These are phyloP conservation scores for Thermoascus crustaceus DNA, from an alignment of 2,329 filamentous ascomycete species.

Conservation along the genomic window DNA sequence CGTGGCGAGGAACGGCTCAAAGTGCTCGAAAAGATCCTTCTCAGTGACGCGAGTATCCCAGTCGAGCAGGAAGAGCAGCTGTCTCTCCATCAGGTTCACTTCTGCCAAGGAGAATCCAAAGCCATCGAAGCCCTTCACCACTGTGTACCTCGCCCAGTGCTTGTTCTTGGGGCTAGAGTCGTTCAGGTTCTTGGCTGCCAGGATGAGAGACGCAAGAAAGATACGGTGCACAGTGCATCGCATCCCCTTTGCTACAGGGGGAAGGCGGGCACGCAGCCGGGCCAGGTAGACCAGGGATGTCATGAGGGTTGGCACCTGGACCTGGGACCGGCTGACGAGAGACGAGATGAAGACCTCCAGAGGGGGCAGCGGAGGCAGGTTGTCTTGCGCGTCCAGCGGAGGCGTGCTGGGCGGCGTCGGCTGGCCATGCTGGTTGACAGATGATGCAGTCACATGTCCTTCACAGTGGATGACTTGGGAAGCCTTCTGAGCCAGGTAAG, in stretches of 20 bases:
- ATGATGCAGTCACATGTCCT: constrained; percentile 39
- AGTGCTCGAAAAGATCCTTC: constrained; percentile 75
- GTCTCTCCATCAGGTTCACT: constrained; percentile 99
- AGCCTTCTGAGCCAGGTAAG: constrained; percentile 39
- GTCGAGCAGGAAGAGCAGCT: constrained; percentile 86
- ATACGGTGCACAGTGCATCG: constrained; percentile 95
- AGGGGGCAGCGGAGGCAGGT: constrained; percentile 55
- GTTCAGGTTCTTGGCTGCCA: constrained; percentile 93
- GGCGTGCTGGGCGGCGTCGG: constrained; percentile 55
- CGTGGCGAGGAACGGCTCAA: constrained; percentile 81
- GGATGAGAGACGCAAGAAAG: constrained; percentile 62
- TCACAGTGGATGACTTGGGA: constrained; percentile 43
- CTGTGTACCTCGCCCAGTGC: constrained; percentile 95
- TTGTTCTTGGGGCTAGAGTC: constrained; percentile 99
- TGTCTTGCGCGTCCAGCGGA: constrained; percentile 38
- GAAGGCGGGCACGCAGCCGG: constrained; percentile 73
- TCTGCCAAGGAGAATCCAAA: constrained; percentile 93
- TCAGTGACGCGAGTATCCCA: constrained; percentile 86
- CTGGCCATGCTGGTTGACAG: constrained; percentile 40
- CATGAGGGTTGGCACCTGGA: constrained; percentile 96
- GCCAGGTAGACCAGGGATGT: constrained; percentile 88
- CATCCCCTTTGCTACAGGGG: constrained; percentile 91
- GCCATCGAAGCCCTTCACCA: constrained; percentile 60
- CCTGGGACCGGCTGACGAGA: constrained; percentile 84
- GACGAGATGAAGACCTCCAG: constrained; percentile 88